Base-by-base conservation (phyloP, 805 yeast genomes). In the Isabelozyma gotoi region DNA sequence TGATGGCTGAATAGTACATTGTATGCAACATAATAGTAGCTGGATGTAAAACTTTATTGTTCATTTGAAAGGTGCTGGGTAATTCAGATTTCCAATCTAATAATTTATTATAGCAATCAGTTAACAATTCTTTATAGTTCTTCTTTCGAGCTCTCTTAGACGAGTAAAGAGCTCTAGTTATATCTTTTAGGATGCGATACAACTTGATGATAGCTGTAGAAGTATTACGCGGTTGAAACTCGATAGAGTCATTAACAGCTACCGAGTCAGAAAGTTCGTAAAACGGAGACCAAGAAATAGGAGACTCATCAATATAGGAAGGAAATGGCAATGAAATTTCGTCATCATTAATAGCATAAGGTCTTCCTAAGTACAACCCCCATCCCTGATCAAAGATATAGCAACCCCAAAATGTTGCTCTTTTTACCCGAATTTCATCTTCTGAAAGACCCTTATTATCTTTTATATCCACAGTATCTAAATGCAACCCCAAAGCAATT, bases 381-480 rank as follows among this genome's bases (percentile, higher is more conserved):
- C 49, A 46, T 6, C 49, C 46, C 38, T 40, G 44, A 17, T 46
- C 49, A 34, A 43, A 43, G 7, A 46, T 34, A 35, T 35, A 46
- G 31, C 47, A 46, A 11, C 47, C 49, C 49, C 49, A 46, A 38
- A 46, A 46, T 14, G 49, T 46, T n/a, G 36, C 41, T 16, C 12
- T 17, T 27, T 46, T 37, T 3, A 43, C 47, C 5, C 14, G 36
- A 15, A 36, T 40, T n/a, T 46, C 49, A 33, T 43, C 45, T 35
- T 40, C 42, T 12, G 42, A 35, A 17, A 46, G 43, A 5, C 40
- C 29, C 12, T 44, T 40, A 31, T 39, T 38, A 7, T 35, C 41
- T 8, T 35, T 33, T 8, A 46, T 14, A 7, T 14, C 37, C 3
- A 42, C 19, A 27, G 37, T 32, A 31, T 40, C 41, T 38, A 43